phyloP scores from a whole-genome alignment of 768 basidiomycete species.

The Naganishia antarctica region DNA sequence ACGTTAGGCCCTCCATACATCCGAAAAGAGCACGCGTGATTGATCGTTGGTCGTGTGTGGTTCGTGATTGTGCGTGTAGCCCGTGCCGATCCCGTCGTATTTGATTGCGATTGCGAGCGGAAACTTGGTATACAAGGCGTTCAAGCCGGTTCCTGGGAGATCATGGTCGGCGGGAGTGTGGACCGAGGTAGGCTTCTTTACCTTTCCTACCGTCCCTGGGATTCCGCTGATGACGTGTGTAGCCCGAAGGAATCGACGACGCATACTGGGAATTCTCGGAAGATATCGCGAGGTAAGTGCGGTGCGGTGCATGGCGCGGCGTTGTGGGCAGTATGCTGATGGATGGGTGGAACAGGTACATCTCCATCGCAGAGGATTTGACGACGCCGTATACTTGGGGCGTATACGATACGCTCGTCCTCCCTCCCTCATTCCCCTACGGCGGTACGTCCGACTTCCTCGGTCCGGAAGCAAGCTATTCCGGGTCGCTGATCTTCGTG shows the following conservation, averaged over 20 bases:
- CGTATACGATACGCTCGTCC: slow-evolving; percentile 56
- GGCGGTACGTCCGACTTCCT: slow-evolving; percentile 18
- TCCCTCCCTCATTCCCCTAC: slow-evolving; percentile 16
- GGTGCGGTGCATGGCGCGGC: neutral
- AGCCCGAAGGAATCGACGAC: slow-evolving; percentile 67
- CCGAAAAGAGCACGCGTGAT: too few relatives aligned
- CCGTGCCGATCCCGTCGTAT: slow-evolving; percentile 80
- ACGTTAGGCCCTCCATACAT: slow-evolving; percentile 37
- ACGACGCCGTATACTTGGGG: slow-evolving; percentile 75
- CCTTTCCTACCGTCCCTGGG: neutral
- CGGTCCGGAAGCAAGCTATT: too few relatives aligned
- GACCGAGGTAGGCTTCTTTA: slow-evolving; percentile 59
- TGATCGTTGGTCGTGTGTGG: slow-evolving; percentile 2
- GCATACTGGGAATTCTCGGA: slow-evolving; percentile 83
- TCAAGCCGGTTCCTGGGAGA: slow-evolving; percentile 59
- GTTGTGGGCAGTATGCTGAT: too few relatives aligned
- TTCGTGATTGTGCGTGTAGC: slow-evolving; percentile 53
- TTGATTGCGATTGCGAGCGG: slow-evolving; percentile 87
- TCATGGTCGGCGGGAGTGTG: slow-evolving; percentile 81
- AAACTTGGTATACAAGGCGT: slow-evolving; percentile 65
- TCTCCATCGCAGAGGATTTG: slow-evolving; percentile 69
- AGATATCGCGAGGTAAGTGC: slow-evolving; percentile 66
- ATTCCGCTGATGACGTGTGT: neutral
- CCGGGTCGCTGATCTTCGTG: too few relatives aligned
- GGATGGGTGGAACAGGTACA: slow-evolving; percentile 56